phyloP scores from a whole-genome alignment of 768 basidiomycete species.

The Phaeotremella skinneri region DNA sequence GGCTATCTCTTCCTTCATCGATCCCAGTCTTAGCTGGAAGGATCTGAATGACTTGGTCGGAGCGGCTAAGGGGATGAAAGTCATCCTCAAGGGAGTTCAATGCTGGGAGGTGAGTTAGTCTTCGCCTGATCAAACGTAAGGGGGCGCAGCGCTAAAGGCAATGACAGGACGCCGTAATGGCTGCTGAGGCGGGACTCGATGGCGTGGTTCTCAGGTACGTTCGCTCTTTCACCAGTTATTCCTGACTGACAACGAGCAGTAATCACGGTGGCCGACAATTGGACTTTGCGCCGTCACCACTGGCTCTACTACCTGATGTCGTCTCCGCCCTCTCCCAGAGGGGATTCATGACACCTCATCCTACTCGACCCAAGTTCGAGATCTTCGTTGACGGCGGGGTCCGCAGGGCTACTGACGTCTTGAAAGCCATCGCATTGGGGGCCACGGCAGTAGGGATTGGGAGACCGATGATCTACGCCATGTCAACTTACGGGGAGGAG shows the following conservation, averaged over 20 bases:
- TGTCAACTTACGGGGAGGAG: constrained; percentile 68
- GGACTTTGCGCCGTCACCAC: constrained; percentile 68
- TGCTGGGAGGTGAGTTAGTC: constrained; percentile 69
- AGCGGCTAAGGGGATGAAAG: constrained; percentile 75
- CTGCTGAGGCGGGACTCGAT: constrained; percentile 59
- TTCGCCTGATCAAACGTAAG: too few relatives aligned
- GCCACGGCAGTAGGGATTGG: constrained; percentile 70
- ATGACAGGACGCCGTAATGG: constrained; percentile 71
- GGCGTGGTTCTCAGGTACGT: constrained; percentile 43
- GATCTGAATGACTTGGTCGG: constrained; percentile 73
- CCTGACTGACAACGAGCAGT: neutral
- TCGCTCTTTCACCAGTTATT: neutral
- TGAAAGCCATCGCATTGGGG: constrained; percentile 83
- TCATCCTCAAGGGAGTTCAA: constrained; percentile 86
- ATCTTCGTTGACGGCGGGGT: constrained; percentile 94
- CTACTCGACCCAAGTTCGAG: constrained; percentile 67
- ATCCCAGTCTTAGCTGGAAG: constrained; percentile 81
- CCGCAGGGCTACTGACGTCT: constrained; percentile 79
- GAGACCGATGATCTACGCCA: constrained; percentile 56
- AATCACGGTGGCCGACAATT: constrained; percentile 24
- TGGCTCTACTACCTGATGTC: constrained; percentile 86
- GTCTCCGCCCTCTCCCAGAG: constrained; percentile 67
- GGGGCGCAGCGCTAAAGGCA: neutral
- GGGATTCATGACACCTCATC: constrained; percentile 57
- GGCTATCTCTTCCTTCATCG: constrained; percentile 95